phyloP scores from a whole-genome alignment of 2,329 filamentous ascomycete genomes.

The Aureobasidium uvarum region DNA sequence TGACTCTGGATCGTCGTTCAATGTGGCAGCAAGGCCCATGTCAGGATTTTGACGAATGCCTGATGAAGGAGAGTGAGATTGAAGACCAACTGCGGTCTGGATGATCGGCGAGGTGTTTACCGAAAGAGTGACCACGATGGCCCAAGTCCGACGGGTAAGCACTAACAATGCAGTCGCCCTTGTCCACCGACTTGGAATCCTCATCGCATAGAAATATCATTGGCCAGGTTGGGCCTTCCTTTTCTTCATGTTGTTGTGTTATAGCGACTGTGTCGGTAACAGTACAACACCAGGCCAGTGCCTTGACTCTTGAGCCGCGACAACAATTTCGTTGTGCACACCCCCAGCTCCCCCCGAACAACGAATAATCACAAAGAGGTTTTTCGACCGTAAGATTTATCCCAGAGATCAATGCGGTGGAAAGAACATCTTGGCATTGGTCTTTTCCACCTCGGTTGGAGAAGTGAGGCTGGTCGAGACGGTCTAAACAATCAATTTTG shows the following conservation, averaged over 20 bases:
- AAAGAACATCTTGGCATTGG: neutral
- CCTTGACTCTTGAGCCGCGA: neutral
- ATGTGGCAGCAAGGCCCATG: neutral
- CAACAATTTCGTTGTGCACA: neutral
- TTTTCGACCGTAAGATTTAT: neutral
- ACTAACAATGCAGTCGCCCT: neutral
- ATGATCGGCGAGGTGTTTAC: neutral
- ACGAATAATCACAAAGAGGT: neutral
- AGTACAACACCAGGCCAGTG: neutral
- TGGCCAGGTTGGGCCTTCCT: too few species aligned
- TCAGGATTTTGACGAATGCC: neutral
- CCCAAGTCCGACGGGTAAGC: neutral
- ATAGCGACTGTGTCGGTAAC: neutral
- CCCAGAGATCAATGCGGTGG: too few species aligned
- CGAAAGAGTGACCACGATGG: neutral
- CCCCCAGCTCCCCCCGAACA: neutral
- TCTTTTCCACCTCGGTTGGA: neutral
- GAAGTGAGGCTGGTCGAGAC: neutral
- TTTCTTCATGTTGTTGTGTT: neutral
- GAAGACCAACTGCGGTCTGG: neutral
- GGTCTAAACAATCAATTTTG: slow-evolving; percentile 8
- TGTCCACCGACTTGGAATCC: neutral
- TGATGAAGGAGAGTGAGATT: neutral
- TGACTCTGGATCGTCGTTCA: neutral
- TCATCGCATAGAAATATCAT: neutral